Conservation (phyloP, 176 grass and related monocot genomes). For the Carex scoparia region DNA sequence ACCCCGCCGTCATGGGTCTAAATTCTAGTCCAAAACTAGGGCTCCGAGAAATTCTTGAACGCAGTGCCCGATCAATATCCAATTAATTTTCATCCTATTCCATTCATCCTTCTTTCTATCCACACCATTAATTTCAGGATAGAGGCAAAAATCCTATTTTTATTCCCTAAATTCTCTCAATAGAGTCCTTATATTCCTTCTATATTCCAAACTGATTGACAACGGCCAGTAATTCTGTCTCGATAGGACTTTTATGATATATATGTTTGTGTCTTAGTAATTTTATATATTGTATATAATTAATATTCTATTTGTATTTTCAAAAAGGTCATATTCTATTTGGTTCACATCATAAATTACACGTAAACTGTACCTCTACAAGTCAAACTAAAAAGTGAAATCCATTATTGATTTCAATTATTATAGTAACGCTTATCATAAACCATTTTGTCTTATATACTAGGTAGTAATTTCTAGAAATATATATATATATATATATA, state of each 20-base stretch:
- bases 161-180: background rate
- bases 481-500: too few species aligned
- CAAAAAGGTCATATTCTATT: background rate
- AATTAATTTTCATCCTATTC: constrained; percentile 11
- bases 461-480: too few species aligned
- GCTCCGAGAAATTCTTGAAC: background rate
- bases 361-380: background rate
- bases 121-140: constrained; percentile 16
- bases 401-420: background rate
- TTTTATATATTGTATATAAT: too few species aligned
- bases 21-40: background rate
- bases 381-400: background rate
- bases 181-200: background rate
- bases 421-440: background rate
- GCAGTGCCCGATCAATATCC: background rate
- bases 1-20: background rate
- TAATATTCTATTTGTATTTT: background rate
- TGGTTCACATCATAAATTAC: background rate
- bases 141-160: constrained; percentile 1
- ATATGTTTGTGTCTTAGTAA: too few species aligned
- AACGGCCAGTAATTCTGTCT: background rate
- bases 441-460: background rate
- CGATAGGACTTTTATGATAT: background rate
- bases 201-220: background rate
- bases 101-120: constrained; percentile 14